Conservation (phyloP, 1,284 basidiomycete genomes). For the Kwoniella shivajii region DNA sequence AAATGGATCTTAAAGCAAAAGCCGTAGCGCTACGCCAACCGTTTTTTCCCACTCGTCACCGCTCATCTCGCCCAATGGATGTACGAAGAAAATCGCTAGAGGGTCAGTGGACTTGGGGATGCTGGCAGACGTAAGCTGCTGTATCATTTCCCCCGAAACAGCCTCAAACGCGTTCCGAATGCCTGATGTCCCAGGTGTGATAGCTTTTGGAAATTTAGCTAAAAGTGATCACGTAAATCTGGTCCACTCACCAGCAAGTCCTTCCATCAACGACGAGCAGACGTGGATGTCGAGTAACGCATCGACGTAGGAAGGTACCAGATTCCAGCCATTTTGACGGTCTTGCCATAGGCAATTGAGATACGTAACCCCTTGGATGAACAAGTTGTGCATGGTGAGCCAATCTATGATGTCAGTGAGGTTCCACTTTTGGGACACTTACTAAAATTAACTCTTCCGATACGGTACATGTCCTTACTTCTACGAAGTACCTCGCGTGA, state of each 20-base stretch:
- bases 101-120: not conserved
- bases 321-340: conserved; percentile 11
- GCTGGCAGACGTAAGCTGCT: not conserved
- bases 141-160: conserved; percentile 7
- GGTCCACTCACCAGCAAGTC: conserved; percentile 17
- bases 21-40: not conserved
- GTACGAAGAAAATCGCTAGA: conserved; percentile 5
- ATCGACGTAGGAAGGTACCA: conserved; percentile 19
- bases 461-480: conserved; percentile 19
- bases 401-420: conserved; percentile 11
- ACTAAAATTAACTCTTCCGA: conserved; percentile 14
- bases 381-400: conserved; percentile 22
- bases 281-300: conserved; percentile 23
- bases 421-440: not conserved
- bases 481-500: conserved; percentile 1
- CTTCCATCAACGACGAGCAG: conserved; percentile 19
- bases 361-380: conserved; percentile 23
- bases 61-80: conserved; percentile 2
- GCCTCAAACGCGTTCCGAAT: conserved; percentile 11
- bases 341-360: conserved; percentile 19
- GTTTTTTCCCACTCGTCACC: conserved; percentile 4
- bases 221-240: not conserved
- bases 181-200: conserved; percentile 8
- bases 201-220: not conserved
- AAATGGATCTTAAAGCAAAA: too few species aligned